Conservation (phyloP, 2,329 filamentous ascomycete genomes). For the Penicillium sp. region DNA sequence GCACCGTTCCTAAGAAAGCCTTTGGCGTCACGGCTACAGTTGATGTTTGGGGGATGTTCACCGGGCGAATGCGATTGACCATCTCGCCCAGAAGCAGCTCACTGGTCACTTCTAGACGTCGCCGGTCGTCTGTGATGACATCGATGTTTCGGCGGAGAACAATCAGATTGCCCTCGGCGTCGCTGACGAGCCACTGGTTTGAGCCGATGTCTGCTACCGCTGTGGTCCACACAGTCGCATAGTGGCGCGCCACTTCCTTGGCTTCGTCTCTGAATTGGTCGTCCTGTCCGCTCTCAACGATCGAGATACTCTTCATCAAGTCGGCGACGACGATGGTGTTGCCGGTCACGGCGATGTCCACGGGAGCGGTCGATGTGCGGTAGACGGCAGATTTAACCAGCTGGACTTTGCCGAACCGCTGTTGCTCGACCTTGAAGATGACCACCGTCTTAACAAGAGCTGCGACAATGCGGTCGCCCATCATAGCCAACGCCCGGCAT, state of each 20-base stretch:
- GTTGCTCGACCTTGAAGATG: slow-evolving; percentile 50
- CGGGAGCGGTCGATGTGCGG: slow-evolving; percentile 76
- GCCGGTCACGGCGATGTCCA: slow-evolving; percentile 71
- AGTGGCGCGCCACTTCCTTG: slow-evolving; percentile 73
- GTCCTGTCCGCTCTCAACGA: slow-evolving; percentile 62
- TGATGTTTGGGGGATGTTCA: slow-evolving; percentile 63
- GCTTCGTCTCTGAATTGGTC: slow-evolving; percentile 6
- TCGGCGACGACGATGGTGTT: slow-evolving; percentile 80
- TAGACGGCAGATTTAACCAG: slow-evolving; percentile 72
- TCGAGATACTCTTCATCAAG: slow-evolving; percentile 84
- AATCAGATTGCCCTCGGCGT: slow-evolving; percentile 82
- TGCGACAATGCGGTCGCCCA: slow-evolving; percentile 75
- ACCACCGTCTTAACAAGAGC: slow-evolving; percentile 85
- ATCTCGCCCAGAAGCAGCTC: slow-evolving; percentile 88
- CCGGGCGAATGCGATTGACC: slow-evolving; percentile 79
- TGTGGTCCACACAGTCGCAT: slow-evolving; percentile 77
- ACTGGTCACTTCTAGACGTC: slow-evolving; percentile 66
- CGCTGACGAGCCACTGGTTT: slow-evolving; percentile 75
- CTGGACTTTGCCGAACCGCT: slow-evolving; percentile 35
- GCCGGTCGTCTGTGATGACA: slow-evolving; percentile 68
- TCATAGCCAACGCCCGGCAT: slow-evolving; percentile 72
- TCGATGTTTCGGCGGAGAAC: slow-evolving; percentile 70
- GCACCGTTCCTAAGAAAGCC: slow-evolving; percentile 85
- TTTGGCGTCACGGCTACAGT: slow-evolving; percentile 69
- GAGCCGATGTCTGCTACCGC: slow-evolving; percentile 68